Evolutionary conservation across 2,329 filamentous ascomycete species (phyloP).

Genomic region (Nectriaceae sp.): DNA sequence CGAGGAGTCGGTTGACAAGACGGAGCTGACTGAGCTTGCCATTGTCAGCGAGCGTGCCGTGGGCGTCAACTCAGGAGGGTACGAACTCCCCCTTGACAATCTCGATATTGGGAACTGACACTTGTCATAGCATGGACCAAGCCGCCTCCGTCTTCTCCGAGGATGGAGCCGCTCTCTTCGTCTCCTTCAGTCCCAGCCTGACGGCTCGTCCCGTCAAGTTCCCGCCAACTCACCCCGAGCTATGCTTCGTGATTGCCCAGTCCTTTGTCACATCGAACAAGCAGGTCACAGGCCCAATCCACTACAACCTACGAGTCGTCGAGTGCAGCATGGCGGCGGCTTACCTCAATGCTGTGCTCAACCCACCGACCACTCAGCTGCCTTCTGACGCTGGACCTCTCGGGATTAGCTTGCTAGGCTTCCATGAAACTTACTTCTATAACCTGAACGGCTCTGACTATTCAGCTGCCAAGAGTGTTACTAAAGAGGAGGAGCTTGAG

Average conservation of each 20-base stretch:
- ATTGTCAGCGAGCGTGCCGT: conserved; percentile 94
- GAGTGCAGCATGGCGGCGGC: conserved; percentile 89
- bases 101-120: conserved; percentile 22
- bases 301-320: conserved; percentile 96
- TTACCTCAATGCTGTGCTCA: conserved; percentile 61
- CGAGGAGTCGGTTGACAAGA: conserved; percentile 79
- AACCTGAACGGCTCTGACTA: conserved; percentile 40
- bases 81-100: conserved; percentile 35
- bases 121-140: conserved; percentile 80
- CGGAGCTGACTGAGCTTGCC: conserved; percentile 85
- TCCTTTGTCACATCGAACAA: conserved; percentile 95
- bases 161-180: conserved; percentile 83
- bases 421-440: conserved; percentile 81
- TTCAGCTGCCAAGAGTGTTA: conserved; percentile 43
- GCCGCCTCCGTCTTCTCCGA: conserved; percentile 92
- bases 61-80: conserved; percentile 95
- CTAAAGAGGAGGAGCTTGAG: conserved; percentile 68
- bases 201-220: conserved; percentile 77
- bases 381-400: conserved; percentile 80
- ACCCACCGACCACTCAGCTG: conserved; percentile 60
- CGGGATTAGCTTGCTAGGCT: conserved; percentile 79
- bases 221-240: conserved; percentile 76
- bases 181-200: conserved; percentile 82
- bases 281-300: conserved; percentile 86
- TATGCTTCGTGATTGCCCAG: conserved; percentile 92